Evolutionary conservation across 208 protist genomes (phyloP).

Genomic region (Porcisia hertigi): DNA sequence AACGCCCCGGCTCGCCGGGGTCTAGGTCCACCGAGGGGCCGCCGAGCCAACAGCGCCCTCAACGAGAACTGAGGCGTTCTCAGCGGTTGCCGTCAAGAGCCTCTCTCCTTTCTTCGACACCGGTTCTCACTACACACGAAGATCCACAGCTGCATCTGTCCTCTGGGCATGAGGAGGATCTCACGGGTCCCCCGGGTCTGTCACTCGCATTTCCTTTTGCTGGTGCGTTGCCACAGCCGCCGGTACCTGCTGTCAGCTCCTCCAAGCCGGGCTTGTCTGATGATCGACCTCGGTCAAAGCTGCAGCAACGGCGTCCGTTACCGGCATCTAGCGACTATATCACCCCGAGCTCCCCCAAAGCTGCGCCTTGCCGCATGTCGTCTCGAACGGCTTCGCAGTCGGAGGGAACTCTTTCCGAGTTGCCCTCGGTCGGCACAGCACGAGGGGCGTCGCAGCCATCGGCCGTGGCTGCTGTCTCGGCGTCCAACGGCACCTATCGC

Average conservation of each 20-base stretch:
- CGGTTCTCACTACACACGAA: not conserved
- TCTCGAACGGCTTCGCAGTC: not conserved
- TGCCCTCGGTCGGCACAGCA: not conserved
- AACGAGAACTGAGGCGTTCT: not conserved
- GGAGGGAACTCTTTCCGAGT: not conserved
- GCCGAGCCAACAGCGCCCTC: not conserved
- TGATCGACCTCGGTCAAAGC: not conserved
- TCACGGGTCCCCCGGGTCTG: not conserved
- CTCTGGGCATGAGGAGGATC: not conserved
- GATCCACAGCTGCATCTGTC: not conserved
- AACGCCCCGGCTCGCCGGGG: not conserved
- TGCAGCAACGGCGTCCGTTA: not conserved
- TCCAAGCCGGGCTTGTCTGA: not conserved
- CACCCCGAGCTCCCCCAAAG: not conserved
- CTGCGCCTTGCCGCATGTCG: not conserved
- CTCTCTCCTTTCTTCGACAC: not conserved
- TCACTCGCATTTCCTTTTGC: not conserved
- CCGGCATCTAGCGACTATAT: not conserved
- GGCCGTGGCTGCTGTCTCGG: not conserved
- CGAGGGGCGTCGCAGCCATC: not conserved
- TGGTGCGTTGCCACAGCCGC: not conserved
- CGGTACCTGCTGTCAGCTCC: not conserved
- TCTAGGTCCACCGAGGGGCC: not conserved
- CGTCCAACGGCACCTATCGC: not conserved
- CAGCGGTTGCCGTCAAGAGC: not conserved